Base-by-base conservation (phyloP, 2,329 filamentous ascomycete species). In the Sphaceloma murrayae region DNA sequence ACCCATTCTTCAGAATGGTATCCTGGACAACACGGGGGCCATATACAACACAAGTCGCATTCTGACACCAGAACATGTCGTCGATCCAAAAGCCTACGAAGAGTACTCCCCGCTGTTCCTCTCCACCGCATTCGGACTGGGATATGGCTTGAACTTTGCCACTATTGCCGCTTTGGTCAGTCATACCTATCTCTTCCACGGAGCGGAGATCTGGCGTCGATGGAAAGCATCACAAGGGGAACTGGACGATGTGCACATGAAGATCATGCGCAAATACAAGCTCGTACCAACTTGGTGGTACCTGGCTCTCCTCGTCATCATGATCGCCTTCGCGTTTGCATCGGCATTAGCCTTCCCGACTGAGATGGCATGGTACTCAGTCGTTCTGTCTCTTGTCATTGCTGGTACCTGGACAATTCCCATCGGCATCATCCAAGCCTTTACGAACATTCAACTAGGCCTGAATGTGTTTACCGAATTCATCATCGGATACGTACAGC, bases 401-500 rank as follows among this genome's bases (percentile, higher is more conserved):
- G 87, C 84, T 49, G 76, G 78, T 17, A 62, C 87, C 40, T 80
- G 91, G 50, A 93, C 91, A 63, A 86, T 94, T 49, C 86, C 86
- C 5, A 89, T 91, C 50, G 85, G 86, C 51, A 93, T 93, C 57
- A 83, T 94, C 56, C 91, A 89, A 82, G 86, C 85, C 16, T 85
- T 93, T 53, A 93, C 86, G 11, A 93, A 91, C 60, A 54, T 54
- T 14, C 48, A 52, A 21, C 47, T 54, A 4, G 50, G 50, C 16
- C 32, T 56, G 22, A 55, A 56, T 26, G 53, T 56, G 14, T 51
- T 56, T 43, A 53, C 50, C 8, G 52, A 53, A 4, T 55, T 93
- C 46, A 80, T 91, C 51, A 89, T 84, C 51, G 86, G 86, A 44
- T 78, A 75, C 40, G 70, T 86, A 11, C 93, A 93, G 58, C 85